Evolutionary conservation across 1,284 basidiomycete species (phyloP).

Genomic region (Malassezia pachydermatis): DNA sequence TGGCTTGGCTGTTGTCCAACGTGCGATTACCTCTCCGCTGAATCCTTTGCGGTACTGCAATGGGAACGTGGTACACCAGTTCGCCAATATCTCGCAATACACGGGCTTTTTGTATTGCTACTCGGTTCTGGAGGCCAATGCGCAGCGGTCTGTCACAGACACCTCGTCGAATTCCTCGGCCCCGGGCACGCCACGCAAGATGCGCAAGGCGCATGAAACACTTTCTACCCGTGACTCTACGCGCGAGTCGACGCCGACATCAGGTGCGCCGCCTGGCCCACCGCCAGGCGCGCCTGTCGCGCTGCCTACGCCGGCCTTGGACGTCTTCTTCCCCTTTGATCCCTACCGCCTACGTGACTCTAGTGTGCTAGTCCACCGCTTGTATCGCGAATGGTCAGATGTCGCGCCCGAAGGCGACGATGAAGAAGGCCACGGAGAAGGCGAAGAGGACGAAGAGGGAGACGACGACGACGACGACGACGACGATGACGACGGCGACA

Average conservation of each 20-base stretch:
- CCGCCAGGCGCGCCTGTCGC: constrained; percentile 7
- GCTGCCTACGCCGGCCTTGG: constrained; percentile 52
- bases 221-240: not conserved
- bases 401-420: constrained; percentile 47
- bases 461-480: constrained; percentile 11
- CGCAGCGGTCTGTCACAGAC: constrained; percentile 8
- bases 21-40: constrained; percentile 68
- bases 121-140: constrained; percentile 76
- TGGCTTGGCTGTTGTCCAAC: constrained; percentile 68
- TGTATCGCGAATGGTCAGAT: constrained; percentile 55
- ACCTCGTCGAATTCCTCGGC: not conserved
- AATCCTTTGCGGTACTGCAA: constrained; percentile 72
- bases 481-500: constrained; percentile 2
- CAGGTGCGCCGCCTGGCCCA: not conserved
- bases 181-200: constrained; percentile 1
- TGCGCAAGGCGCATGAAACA: not conserved
- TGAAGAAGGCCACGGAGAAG: constrained; percentile 30
- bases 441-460: constrained; percentile 21
- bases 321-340: constrained; percentile 96
- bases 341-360: constrained; percentile 73
- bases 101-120: constrained; percentile 92
- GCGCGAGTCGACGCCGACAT: constrained; percentile 15
- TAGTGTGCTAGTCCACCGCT: constrained; percentile 51
- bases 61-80: constrained; percentile 78
- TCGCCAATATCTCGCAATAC: constrained; percentile 81